Conservation (phyloP, 2,329 filamentous ascomycete species). For the Capronia americana region DNA sequence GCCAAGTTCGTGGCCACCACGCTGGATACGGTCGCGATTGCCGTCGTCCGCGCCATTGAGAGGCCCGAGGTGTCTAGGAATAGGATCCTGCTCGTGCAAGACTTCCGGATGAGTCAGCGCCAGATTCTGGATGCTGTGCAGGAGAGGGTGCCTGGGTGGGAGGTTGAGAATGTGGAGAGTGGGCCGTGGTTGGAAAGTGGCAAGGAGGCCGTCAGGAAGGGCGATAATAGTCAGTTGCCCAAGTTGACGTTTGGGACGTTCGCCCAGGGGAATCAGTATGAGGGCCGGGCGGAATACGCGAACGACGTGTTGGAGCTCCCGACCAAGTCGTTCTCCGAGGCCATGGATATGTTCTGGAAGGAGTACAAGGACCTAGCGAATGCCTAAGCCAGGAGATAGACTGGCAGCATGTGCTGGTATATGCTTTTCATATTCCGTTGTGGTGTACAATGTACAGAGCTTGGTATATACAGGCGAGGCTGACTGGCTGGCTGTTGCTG, state of each 20-base stretch:
- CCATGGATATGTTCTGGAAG: conserved; percentile 17
- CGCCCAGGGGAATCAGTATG: conserved; percentile 25
- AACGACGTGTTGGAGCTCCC: conserved; percentile 30
- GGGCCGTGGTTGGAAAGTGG: conserved; percentile 27
- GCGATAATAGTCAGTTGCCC: conserved; percentile 29
- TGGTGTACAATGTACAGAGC: background rate
- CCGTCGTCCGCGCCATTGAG: conserved; percentile 56
- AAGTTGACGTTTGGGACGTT: conserved; percentile 32
- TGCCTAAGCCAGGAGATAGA: background rate
- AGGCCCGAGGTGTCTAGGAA: conserved; percentile 63
- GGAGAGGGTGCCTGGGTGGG: conserved; percentile 29
- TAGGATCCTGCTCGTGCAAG: conserved; percentile 55
- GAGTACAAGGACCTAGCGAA: conserved; percentile 6
- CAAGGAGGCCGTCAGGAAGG: conserved; percentile 21
- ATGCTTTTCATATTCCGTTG: background rate
- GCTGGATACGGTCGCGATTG: conserved; percentile 55
- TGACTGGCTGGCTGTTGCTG: background rate
- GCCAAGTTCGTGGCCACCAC: conserved; percentile 56
- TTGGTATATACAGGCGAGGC: background rate
- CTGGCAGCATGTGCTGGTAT: background rate
- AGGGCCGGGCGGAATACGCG: conserved; percentile 24
- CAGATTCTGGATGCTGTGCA: conserved; percentile 44
- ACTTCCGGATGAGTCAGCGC: conserved; percentile 55
- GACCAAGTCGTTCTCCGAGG: conserved; percentile 28
- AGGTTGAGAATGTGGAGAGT: conserved; percentile 25